Evolutionary conservation across 345 rosid species (phyloP), one percentile per base, ranked within the genome.

Genomic region (Arabidopsis arenosa): DNA sequence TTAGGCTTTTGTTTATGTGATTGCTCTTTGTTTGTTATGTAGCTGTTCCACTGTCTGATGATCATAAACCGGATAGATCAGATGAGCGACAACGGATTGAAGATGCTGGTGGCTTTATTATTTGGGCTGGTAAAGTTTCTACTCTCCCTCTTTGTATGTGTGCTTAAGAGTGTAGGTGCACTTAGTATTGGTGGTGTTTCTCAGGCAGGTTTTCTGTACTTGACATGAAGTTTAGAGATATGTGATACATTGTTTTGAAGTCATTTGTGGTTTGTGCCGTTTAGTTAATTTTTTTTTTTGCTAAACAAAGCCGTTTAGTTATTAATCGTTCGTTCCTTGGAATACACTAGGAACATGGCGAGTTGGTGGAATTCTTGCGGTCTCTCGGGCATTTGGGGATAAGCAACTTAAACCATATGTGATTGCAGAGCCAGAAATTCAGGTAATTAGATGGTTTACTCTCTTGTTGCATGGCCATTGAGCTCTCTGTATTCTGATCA

Each of bases 321-420:
- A 43, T 11, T 41, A 41, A 3, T 73, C 0, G 0, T 12, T 28
- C 26, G 4, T 28, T 40, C 9, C 21, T 14, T 64, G 32, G 41
- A 70, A 65, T 48, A 26, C 45, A 30, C 15, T 62, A 95, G 99
- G 99, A 72, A 95, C 99, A n/a, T 95, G 99, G 99, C 87, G 99
- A 75, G 98, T 95, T 70, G 99, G 99, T 63, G 99, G 99, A 7
- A 97, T 95, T 64, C 99, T 95, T 78, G 99, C 98, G 0, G 98
- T 95, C 61, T 95, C 99, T 63, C 98, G 98, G 39, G 99, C 99
- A 52, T 95, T 95, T 84, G 99, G 99, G 58, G 99, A 92, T 81
- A 83, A 90, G 81, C 96, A 88, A 70, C 84, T 95, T 85, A 95
- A 95, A 85, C 99, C 90, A 76, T 92, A 87, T 81, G 99, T 95